Evolutionary conservation across 1,139 yeast genomes (phyloP).

Genomic region (Hemisphaericaspora xylofermentans): DNA sequence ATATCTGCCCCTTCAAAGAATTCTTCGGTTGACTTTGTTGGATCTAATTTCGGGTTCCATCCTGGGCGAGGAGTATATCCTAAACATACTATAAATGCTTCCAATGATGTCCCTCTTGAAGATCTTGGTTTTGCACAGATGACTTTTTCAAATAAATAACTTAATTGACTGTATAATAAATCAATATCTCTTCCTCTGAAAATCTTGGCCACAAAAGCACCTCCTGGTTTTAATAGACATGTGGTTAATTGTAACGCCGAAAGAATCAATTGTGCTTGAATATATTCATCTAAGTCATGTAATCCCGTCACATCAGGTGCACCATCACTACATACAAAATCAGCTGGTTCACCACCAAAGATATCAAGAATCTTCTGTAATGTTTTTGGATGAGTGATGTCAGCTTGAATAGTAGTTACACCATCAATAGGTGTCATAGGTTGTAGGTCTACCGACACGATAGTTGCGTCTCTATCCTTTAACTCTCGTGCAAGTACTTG

Average conservation of each 20-base stretch:
- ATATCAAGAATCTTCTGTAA: slow-evolving; percentile 68
- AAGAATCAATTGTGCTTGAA: slow-evolving; percentile 89
- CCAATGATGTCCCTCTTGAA: slow-evolving; percentile 89
- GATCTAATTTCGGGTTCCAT: slow-evolving; percentile 70
- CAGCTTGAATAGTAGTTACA: slow-evolving; percentile 89
- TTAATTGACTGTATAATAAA: slow-evolving; percentile 82
- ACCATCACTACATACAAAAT: slow-evolving; percentile 94
- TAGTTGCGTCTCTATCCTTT: slow-evolving; percentile 57
- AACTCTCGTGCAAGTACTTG: slow-evolving; percentile 84
- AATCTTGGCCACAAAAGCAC: slow-evolving; percentile 91
- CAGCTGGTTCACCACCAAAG: slow-evolving; percentile 91
- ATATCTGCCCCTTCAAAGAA: slow-evolving; percentile 68
- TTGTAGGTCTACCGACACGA: slow-evolving; percentile 92
- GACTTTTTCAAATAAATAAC: slow-evolving; percentile 78
- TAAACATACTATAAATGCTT: slow-evolving; percentile 88
- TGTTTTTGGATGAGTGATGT: slow-evolving; percentile 93
- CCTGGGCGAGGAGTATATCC: slow-evolving; percentile 80
- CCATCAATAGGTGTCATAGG: slow-evolving; percentile 95
- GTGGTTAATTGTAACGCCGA: slow-evolving; percentile 91
- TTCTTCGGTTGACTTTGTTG: slow-evolving; percentile 70
- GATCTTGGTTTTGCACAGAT: slow-evolving; percentile 95
- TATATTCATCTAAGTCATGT: slow-evolving; percentile 94
- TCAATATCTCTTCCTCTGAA: slow-evolving; percentile 96
- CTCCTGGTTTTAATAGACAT: slow-evolving; percentile 83
- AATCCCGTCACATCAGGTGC: slow-evolving; percentile 98